These are phyloP conservation scores for Flaveria floridana DNA, from an alignment of 140 eudicot genomes.

Conservation along the genomic window DNA sequence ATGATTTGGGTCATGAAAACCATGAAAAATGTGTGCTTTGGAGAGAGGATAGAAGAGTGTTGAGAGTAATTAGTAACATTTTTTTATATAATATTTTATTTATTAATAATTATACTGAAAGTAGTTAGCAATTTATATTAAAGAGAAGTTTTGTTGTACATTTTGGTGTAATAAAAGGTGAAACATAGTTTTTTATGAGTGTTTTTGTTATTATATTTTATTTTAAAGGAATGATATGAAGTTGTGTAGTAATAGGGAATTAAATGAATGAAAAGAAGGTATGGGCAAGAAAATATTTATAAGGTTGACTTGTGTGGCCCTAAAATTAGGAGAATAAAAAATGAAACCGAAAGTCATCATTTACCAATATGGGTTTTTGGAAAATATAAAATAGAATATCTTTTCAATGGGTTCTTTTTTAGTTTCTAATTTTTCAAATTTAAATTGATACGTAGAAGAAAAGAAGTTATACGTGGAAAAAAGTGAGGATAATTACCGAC, in stretches of 20 bases:
- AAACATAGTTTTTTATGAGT: too few relatives aligned
- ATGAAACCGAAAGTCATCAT: slow-evolving; percentile 25
- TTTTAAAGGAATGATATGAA: slow-evolving; percentile 14
- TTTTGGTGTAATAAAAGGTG: too few relatives aligned
- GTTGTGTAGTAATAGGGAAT: slow-evolving; percentile 17
- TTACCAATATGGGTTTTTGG: slow-evolving; percentile 4
- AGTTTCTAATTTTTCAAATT: not conserved
- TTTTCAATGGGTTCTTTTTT: not conserved
- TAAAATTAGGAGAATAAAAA: slow-evolving; percentile 27
- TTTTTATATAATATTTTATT: too few relatives aligned
- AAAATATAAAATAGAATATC: not conserved
- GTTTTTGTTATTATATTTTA: too few relatives aligned
- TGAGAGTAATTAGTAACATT: not conserved
- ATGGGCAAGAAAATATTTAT: slow-evolving; percentile 40
- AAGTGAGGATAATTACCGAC: too few relatives aligned
- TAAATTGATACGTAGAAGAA: not conserved
- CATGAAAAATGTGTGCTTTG: slow-evolving; percentile 36
- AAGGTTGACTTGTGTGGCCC: slow-evolving; percentile 36
- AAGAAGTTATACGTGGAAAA: too few relatives aligned
- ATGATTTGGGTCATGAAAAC: slow-evolving; percentile 41
- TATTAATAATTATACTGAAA: too few relatives aligned
- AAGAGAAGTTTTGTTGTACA: too few relatives aligned
- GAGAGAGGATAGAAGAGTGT: slow-evolving; percentile 16
- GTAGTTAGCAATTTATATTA: too few relatives aligned
- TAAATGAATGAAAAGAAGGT: not conserved